These are phyloP conservation scores for Neurospora cerealis DNA, from an alignment of 495 filamentous ascomycete genomes.

Conservation along the genomic window DNA sequence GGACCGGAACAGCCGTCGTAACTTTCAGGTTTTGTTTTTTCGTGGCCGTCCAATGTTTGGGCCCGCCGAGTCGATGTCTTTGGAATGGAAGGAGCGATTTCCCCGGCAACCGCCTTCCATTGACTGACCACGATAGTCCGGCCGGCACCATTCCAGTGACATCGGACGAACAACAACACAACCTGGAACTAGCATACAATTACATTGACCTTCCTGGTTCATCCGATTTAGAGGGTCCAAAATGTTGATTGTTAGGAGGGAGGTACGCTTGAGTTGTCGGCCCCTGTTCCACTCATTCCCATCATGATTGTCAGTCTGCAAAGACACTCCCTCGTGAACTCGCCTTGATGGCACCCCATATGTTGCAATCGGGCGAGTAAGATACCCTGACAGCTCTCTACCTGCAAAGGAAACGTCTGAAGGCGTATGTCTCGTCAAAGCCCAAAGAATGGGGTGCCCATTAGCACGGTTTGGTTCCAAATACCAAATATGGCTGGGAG, in stretches of 20 bases:
- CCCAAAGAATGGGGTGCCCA: not conserved
- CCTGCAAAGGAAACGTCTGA: not conserved
- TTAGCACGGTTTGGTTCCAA: not conserved
- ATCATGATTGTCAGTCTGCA: not conserved
- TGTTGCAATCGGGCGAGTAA: not conserved
- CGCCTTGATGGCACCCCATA: not conserved
- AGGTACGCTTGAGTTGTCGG: not conserved
- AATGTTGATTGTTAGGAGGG: not conserved
- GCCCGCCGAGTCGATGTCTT: not conserved
- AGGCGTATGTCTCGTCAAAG: not conserved
- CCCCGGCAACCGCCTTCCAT: not conserved
- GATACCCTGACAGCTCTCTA: not conserved
- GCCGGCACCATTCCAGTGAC: not conserved
- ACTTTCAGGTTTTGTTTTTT: not conserved
- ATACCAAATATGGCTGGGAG: not conserved
- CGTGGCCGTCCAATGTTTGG: not conserved
- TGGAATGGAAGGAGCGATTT: not conserved
- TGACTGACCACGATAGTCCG: not conserved
- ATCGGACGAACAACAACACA: not conserved
- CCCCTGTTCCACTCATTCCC: not conserved
- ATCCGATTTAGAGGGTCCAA: not conserved
- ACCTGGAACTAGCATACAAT: not conserved
- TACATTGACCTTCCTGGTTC: not conserved
- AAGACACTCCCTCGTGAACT: not conserved
- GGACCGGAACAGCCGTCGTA: not conserved